Evolutionary conservation across 495 filamentous ascomycete species (phyloP).

Genomic region (Rusavskia elegans): DNA sequence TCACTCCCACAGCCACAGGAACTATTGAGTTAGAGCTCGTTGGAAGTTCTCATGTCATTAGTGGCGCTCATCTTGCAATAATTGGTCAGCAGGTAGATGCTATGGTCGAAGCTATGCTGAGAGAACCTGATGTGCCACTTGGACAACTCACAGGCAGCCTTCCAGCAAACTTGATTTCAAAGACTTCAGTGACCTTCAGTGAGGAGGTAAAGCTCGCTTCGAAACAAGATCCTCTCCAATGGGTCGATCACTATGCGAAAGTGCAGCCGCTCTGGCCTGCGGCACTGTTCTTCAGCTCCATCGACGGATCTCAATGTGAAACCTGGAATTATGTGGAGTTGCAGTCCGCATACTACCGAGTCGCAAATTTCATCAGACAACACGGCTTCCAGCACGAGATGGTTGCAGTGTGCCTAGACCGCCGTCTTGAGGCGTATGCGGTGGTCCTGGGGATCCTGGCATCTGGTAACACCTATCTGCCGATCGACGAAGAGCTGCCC

Average conservation of each 20-base stretch:
- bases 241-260: conserved; percentile 20
- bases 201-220: conserved; percentile 12
- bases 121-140: conserved; percentile 13
- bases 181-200: conserved; percentile 11
- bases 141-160: conserved; percentile 9
- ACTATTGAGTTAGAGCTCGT: conserved; percentile 15
- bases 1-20: conserved; percentile 8
- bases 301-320: conserved; percentile 18
- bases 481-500: conserved; percentile 33
- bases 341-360: conserved; percentile 21
- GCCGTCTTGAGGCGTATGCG: conserved; percentile 25
- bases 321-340: conserved; percentile 23
- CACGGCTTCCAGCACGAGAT: conserved; percentile 15
- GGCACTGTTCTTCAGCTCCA: conserved; percentile 24
- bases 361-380: conserved; percentile 23
- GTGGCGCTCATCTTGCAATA: conserved; percentile 14
- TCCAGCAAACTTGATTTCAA: conserved; percentile 13
- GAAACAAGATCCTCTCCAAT: conserved; percentile 14
- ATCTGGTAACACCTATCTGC: conserved; percentile 63
- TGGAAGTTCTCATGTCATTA: conserved; percentile 15
- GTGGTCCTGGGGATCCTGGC: conserved; percentile 29
- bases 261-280: conserved; percentile 24
- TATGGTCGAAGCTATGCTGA: conserved; percentile 15
- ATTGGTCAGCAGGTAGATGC: conserved; percentile 19
- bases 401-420: conserved; percentile 29